Evolutionary conservation across 75 land plant genomes (phyloP).

Genomic region (Pseudotsuga menziesii): DNA sequence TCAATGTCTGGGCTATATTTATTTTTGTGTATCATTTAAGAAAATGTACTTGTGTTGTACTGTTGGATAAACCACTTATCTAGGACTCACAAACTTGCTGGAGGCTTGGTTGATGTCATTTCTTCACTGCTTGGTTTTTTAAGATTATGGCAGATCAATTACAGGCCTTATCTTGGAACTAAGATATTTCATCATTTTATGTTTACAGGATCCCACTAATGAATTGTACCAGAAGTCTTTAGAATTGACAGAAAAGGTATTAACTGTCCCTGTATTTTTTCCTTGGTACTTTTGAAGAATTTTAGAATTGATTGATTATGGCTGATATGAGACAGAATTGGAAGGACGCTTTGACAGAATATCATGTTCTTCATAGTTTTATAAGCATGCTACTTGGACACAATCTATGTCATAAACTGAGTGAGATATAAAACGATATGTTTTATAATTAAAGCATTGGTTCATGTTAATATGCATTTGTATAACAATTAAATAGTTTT

Average conservation of each 20-base stretch:
- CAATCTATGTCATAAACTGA: not conserved
- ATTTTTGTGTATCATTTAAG: not conserved
- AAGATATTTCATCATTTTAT: not conserved
- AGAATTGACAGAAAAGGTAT: constrained; percentile 10
- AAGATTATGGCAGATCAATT: not conserved
- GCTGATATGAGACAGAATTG: not conserved
- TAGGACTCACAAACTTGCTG: not conserved
- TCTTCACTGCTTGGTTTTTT: too few relatives aligned
- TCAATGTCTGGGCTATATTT: too few relatives aligned
- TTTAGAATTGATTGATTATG: not conserved
- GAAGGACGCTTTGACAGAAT: not conserved
- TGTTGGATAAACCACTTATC: too few relatives aligned
- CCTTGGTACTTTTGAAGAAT: not conserved
- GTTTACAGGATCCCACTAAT: constrained; percentile 3
- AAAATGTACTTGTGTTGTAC: too few relatives aligned
- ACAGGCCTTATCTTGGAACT: not conserved
- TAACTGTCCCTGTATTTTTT: not conserved
- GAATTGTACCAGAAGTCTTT: constrained; percentile 7
- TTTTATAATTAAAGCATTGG: not conserved
- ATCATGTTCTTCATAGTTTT: not conserved
- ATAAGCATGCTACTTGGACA: not conserved
- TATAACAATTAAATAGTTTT: not conserved
- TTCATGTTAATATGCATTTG: not conserved
- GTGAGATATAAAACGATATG: not conserved
- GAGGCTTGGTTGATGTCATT: not conserved